Evolutionary conservation across 345 rosid species (phyloP).

Genomic region (Linum tenue): DNA sequence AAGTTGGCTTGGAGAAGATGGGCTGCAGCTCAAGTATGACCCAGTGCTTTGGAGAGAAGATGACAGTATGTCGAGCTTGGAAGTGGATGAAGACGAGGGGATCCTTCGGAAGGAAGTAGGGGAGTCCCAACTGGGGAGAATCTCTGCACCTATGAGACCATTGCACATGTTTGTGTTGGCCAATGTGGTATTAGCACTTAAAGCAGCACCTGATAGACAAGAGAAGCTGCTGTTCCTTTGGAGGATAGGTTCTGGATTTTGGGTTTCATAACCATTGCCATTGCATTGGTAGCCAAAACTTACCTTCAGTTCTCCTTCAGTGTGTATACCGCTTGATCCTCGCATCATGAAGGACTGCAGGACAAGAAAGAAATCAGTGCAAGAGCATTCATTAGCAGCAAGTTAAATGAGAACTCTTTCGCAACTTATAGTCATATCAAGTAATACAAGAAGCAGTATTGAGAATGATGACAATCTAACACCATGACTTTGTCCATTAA

Average conservation of each 20-base stretch:
- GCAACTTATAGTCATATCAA: no score
- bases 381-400: background rate
- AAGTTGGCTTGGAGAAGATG: slow-evolving; percentile 48
- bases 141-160: slow-evolving; percentile 78
- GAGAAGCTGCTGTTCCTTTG: slow-evolving; percentile 68
- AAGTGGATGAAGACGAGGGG: slow-evolving; percentile 63
- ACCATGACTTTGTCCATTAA: no score
- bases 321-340: slow-evolving; percentile 28
- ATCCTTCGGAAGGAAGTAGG: slow-evolving; percentile 74
- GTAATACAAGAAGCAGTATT: no score
- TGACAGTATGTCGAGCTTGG: slow-evolving; percentile 74
- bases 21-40: slow-evolving; percentile 78
- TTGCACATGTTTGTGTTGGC: slow-evolving; percentile 93
- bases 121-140: slow-evolving; percentile 80
- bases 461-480: no score
- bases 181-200: slow-evolving; percentile 91
- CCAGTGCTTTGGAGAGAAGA: slow-evolving; percentile 77
- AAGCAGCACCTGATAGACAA: slow-evolving; percentile 92
- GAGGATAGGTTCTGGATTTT: slow-evolving; percentile 25
- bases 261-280: slow-evolving; percentile 5
- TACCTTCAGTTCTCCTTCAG: slow-evolving; percentile 69
- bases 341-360: slow-evolving; percentile 36
- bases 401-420: no score
- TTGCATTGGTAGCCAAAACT: slow-evolving; percentile 91
- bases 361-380: no score